Base-by-base conservation (phyloP, 2,329 filamentous ascomycete genomes). In the Aschersonia sp. region DNA sequence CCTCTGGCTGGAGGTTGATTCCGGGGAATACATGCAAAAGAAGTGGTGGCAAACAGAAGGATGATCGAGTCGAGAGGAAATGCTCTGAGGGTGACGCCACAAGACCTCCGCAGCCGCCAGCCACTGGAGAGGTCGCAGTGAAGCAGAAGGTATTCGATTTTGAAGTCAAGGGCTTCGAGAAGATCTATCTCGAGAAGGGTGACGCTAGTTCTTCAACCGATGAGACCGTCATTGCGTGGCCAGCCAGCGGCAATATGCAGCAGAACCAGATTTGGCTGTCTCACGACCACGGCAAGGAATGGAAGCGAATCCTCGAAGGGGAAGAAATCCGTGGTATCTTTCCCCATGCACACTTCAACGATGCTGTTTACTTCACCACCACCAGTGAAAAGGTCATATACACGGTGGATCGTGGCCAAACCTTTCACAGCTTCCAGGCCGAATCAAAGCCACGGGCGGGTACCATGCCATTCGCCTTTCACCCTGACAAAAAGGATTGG, bases 1-100 rank as follows among this genome's bases (percentile, higher is more conserved):
- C 84, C 3, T 95, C 89, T 31, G 92, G 92, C 30, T 98, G 88
- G 78, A 82, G 91, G 50, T 74, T 91, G 55, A 97, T 98, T 51
- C 91, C 92, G 0, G 86, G 85, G 30, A 84, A 91, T 61, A 76
- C 75, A 30, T 91, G 86, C 64, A 76, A 79, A 54, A 70, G 77
- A 44, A 74, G 69, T 10, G 62, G 64, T 10, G 83, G 79, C 40
- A 65, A 71, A 45, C 76, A 85, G 54, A 82, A 86, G 57, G 85
- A 89, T 56, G 75, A 82, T 47, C 68, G 73, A n/a, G 75, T 88
- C 10, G 82, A 95, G 55, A 77, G 81, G 51, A 77, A 84, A 50
- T 98, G 92, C 66, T 75, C 75, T 12, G 85, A 92, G 51, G 35
- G 47, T 9, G 67, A 72, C 12, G 63, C 65, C 6, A 64, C 64